Base-by-base conservation (phyloP, 1,139 yeast genomes). In the Debaryomyces robertsiae region DNA sequence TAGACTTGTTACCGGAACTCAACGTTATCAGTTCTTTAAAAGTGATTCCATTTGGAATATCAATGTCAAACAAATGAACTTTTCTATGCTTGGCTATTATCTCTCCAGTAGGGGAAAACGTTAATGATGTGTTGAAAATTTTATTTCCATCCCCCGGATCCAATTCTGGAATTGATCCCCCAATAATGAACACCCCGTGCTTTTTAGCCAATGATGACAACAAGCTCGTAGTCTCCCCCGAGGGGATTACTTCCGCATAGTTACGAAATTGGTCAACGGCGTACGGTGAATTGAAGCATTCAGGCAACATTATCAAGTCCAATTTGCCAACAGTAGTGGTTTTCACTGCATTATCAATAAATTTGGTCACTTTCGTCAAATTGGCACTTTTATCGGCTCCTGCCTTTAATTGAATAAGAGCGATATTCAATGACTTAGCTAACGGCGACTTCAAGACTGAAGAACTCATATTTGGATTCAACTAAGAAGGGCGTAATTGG, bases 221-320 rank as follows among this genome's bases (percentile, higher is more conserved):
- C 9, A 56, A 46, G 6, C 31, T 32, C 13, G 53, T 53, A 3
- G 57, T 51, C 32, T 54, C 55, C 15, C 64, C 64, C 6, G 41
- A 38, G 7, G 63, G 63, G 29, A 60, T 54, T 6, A 28, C 42
- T 39, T 60, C 63, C 10, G 58, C 54, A 39, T 53, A 50, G 13
- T 53, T 48, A 7, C 85, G 79, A 63, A 93, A 93, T 45, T 93
- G 85, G 44, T 81, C 80, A 22, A 89, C 96, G 0, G 95, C 84
- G 57, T 93, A 93, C 4, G 98, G 98, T 1, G 97, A 86, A 62
- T 91, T 91, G 77, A 91, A 93, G 65, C 97, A 91, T 66, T 93
- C 98, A 4, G 94, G 94, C 37, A 85, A 67, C 60, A 85, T 83
- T n/a, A 85, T 76, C 44, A 82, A 63, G 49, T 84, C 85, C 13